Percentiles rank a stretch among this genome's conserved stretches.
phyloP scores from a whole-genome alignment of 257 asterid genomes.

The Solanum stenotomum region DNA sequence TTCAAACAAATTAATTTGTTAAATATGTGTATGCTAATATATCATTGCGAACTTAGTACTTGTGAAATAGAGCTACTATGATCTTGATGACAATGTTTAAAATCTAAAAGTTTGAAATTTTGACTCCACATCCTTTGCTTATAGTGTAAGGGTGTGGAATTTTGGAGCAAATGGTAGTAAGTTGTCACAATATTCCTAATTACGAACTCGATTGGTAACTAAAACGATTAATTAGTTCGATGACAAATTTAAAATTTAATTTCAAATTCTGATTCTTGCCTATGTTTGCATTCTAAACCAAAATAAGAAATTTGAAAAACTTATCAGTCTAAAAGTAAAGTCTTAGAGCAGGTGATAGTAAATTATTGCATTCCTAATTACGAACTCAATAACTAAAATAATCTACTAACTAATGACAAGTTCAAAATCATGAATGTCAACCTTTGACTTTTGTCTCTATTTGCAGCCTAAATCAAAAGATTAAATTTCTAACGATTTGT shows the following conservation, averaged over 20 bases:
- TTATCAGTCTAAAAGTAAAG: too few species aligned
- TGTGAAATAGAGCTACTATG: neutral
- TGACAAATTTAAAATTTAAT: neutral
- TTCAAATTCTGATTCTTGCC: neutral
- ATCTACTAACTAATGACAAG: too few species aligned
- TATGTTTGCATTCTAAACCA: neutral
- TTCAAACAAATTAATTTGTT: neutral
- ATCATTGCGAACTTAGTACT: neutral
- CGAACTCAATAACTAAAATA: too few species aligned
- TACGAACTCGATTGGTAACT: neutral
- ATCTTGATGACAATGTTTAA: neutral
- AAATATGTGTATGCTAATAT: neutral
- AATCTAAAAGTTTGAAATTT: neutral
- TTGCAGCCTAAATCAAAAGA: too few species aligned
- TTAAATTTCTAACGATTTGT: too few species aligned
- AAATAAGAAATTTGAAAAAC: too few species aligned
- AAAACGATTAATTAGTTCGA: neutral
- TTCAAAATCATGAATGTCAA: neutral
- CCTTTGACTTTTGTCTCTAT: neutral
- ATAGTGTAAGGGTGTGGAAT: neutral
- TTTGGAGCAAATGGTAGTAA: neutral
- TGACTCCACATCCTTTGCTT: neutral
- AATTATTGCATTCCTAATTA: too few species aligned
- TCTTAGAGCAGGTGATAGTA: too few species aligned
- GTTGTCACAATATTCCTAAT: neutral